Evolutionary conservation across 2,329 filamentous ascomycete species (phyloP).

Genomic region (Cryphonectria carpinicola): DNA sequence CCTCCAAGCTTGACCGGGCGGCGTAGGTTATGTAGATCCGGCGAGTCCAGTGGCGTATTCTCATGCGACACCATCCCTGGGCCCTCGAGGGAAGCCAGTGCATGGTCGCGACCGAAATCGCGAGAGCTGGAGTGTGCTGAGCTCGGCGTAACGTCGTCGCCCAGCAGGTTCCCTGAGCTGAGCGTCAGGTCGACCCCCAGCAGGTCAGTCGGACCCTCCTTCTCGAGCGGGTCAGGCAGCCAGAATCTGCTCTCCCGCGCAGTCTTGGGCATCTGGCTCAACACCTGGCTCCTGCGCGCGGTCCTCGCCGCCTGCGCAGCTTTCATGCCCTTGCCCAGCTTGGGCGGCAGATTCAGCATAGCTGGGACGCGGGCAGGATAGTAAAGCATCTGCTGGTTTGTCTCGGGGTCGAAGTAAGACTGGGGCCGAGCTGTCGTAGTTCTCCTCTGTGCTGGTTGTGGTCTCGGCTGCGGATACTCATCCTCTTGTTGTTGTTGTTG

Average conservation of each 20-base stretch:
- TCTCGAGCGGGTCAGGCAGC: constrained; percentile 52
- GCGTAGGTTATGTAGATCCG: constrained; percentile 34
- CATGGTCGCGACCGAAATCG: constrained; percentile 23
- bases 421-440: constrained; percentile 46
- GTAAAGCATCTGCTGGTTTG: constrained; percentile 83
- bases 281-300: constrained; percentile 72
- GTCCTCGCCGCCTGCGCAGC: constrained; percentile 59
- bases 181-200: constrained; percentile 15
- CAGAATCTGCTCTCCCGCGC: constrained; percentile 45
- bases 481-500: constrained; percentile 15
- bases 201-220: constrained; percentile 34
- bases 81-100: constrained; percentile 16
- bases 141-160: constrained; percentile 12
- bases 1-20: constrained; percentile 36
- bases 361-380: constrained; percentile 94
- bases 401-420: constrained; percentile 65
- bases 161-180: constrained; percentile 27
- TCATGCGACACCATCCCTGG: constrained; percentile 25
- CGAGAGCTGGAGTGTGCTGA: constrained; percentile 19
- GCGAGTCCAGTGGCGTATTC: constrained; percentile 25
- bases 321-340: constrained; percentile 75
- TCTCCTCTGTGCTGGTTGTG: constrained; percentile 29
- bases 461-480: constrained; percentile 30
- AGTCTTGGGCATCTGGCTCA: constrained; percentile 61
- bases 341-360: constrained; percentile 89